These are phyloP conservation scores for Oxyria digyna DNA, from an alignment of 148 eudicot genomes.

Conservation along the genomic window DNA sequence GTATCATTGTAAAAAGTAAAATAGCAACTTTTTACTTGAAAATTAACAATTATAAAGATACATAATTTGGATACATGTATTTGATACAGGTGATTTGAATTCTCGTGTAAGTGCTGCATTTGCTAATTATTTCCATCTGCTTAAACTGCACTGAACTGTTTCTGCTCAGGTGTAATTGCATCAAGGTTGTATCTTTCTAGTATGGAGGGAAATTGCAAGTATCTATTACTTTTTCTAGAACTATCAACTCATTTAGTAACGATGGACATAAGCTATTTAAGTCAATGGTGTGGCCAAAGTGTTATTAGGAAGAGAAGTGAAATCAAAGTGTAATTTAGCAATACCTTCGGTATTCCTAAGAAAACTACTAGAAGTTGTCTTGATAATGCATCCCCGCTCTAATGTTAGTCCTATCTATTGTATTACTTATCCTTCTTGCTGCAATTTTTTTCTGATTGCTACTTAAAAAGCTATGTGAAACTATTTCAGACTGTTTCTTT, in stretches of 20 bases:
- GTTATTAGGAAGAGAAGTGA: too few relatives aligned
- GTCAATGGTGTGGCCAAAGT: neutral
- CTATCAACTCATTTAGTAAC: neutral
- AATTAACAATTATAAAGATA: too few relatives aligned
- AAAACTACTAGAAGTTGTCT: neutral
- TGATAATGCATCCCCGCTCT: neutral
- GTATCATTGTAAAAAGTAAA: too few relatives aligned
- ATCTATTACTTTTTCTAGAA: neutral
- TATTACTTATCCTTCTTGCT: neutral
- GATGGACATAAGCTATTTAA: neutral
- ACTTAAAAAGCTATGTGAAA: neutral
- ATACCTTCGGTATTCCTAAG: neutral
- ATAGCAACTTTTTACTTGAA: too few relatives aligned
- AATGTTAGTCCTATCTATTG: neutral
- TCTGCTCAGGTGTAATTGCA: neutral
- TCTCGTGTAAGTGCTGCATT: conserved; percentile 1
- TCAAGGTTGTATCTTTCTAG: neutral
- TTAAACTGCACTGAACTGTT: too few relatives aligned
- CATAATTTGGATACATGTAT: too few relatives aligned
- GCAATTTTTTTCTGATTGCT: neutral
- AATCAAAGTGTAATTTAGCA: neutral
- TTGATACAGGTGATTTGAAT: too few relatives aligned
- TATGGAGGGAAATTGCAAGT: neutral
- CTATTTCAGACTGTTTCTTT: neutral
- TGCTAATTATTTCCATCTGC: too few relatives aligned